Base-by-base conservation (phyloP, 495 filamentous ascomycete genomes). In the Aspergillus sparsus region DNA sequence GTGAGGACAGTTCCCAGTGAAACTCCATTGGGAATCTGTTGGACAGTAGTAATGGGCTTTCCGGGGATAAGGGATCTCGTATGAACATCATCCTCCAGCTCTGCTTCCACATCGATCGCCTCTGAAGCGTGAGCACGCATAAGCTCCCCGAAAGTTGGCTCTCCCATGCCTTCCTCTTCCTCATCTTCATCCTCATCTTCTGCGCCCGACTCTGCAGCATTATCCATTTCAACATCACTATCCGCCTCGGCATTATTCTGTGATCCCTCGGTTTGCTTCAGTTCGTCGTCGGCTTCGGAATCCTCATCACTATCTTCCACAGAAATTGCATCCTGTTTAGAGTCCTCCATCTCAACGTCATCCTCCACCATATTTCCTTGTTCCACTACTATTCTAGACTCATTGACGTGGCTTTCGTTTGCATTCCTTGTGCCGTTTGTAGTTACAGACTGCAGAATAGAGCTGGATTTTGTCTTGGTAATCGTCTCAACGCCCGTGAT, bases 1-100 rank as follows among this genome's bases (percentile, higher is more conserved):
- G 92, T 87, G 62, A 98, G 86, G 8, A 97, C 91, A 5, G 91
- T 96, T 9, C 88, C 87, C 27, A 98, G 81, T 2, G 94, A 96
- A 45, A 89, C 84, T 52, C 87, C 85, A n/a, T 83, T 86, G 10
- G 91, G 87, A 31, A 88, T 80, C 62, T 82, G 81, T 61, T 80
- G 74, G 47, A 80, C 68, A 5, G 71, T 70, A 6, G 71, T 66
- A 32, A 71, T 71, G 47, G 75, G 70, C 56, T 76, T 75, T 32
- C 74, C 72, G 50, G 70, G 72, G 6, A 74, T 75, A 37, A 74
- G 62, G 41, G 73, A 70, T 36, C 69, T 76, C 52, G 73, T 72
- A 60, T 68, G 63, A 53, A 78, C 65, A 45, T 80, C 70, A 57
- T 77, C 71, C 63, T 80, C 66, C 37, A 75, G 66, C 59, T 80